These are phyloP conservation scores for Cnidoscolus chayamansa DNA, from an alignment of 441 rosid species.

Conservation along the genomic window DNA sequence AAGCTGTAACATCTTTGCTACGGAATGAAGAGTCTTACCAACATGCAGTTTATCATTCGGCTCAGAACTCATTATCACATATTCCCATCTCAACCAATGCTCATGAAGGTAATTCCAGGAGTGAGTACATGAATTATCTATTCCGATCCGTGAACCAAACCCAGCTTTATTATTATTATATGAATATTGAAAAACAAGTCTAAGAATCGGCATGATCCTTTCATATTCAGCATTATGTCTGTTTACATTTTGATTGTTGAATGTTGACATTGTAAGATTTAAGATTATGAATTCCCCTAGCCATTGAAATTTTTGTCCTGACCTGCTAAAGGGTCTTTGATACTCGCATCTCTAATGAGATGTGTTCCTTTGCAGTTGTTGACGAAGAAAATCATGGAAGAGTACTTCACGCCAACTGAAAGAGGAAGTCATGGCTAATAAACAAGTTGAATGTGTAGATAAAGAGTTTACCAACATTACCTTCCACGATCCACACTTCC, in stretches of 20 bases:
- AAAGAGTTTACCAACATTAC: neutral
- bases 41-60: slow-evolving; percentile 25
- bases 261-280: no score
- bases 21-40: slow-evolving; percentile 28
- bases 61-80: slow-evolving; percentile 29
- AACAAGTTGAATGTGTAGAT: neutral
- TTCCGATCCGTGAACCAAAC: no score
- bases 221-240: no score
- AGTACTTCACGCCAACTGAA: slow-evolving; percentile 64
- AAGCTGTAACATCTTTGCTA: slow-evolving; percentile 51
- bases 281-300: no score
- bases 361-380: slow-evolving; percentile 32
- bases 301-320: no score
- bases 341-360: no score
- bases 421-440: slow-evolving; percentile 16
- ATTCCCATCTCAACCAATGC: slow-evolving; percentile 42
- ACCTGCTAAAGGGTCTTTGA: neutral
- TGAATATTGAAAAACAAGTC: no score
- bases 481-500: neutral
- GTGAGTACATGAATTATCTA: no score
- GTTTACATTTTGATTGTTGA: no score
- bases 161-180: no score
- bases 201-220: no score
- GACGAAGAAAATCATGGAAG: slow-evolving; percentile 60
- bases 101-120: slow-evolving; percentile 39